Percentiles rank a stretch among this genome's conserved stretches.
Conservation (phyloP, 768 basidiomycete genomes). For the Guyanaporus albipodus region DNA sequence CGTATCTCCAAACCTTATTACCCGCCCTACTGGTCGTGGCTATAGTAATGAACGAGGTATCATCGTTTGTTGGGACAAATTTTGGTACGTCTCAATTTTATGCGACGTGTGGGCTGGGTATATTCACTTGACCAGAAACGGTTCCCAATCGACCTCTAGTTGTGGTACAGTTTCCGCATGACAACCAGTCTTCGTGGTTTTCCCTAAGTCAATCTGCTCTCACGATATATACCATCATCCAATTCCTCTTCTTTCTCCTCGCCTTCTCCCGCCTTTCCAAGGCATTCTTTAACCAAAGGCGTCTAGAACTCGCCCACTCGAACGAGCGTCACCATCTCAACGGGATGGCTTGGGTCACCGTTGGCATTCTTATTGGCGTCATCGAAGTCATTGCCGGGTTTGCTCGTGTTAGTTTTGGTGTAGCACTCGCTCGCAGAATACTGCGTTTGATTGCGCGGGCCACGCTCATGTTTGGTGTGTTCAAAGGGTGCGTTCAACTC, state of each 20-base stretch:
- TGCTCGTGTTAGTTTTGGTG: slow-evolving; percentile 47
- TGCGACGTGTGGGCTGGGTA: not conserved
- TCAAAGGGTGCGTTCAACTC: slow-evolving; percentile 57
- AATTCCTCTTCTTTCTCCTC: slow-evolving; percentile 55
- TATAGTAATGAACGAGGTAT: slow-evolving; percentile 52
- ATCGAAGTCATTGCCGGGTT: slow-evolving; percentile 67
- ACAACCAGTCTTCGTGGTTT: slow-evolving; percentile 41
- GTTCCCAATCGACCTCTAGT: slow-evolving; percentile 17
- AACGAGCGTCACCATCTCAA: slow-evolving; percentile 48
- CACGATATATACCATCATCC: slow-evolving; percentile 52
- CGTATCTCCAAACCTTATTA: slow-evolving; percentile 42
- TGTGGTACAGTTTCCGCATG: slow-evolving; percentile 43
- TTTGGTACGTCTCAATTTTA: slow-evolving; percentile 41
- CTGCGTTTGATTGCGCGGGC: slow-evolving; percentile 53
- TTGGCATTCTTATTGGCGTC: slow-evolving; percentile 57
- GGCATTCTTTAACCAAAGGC: slow-evolving; percentile 47
- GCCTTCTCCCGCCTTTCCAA: slow-evolving; percentile 54
- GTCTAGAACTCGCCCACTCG: slow-evolving; percentile 43
- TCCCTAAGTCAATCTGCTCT: slow-evolving; percentile 62
- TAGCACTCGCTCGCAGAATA: slow-evolving; percentile 52
- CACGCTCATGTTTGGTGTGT: slow-evolving; percentile 55
- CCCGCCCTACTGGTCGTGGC: slow-evolving; percentile 54
- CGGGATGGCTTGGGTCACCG: slow-evolving; percentile 65
- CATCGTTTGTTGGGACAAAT: slow-evolving; percentile 59
- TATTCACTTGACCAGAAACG: slow-evolving; percentile 7